A percentile compares a stretch with the other conserved stretches of the same genome.
Evolutionary conservation across 768 basidiomycete genomes (phyloP).

Genomic region (Lentinus brumalis): DNA sequence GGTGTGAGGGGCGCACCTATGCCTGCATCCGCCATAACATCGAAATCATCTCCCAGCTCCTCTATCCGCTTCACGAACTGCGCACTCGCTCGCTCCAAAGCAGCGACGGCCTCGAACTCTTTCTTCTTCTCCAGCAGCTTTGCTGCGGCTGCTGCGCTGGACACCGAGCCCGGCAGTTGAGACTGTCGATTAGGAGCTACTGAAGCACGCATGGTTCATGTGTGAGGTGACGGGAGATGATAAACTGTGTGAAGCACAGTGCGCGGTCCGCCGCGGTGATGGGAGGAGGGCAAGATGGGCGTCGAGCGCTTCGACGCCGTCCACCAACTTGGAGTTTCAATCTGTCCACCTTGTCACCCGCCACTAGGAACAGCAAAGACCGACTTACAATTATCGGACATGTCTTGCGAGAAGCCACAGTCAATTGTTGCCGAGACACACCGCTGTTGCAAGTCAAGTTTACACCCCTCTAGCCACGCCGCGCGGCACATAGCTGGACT

Average conservation of each 20-base stretch:
- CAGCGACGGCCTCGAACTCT: constrained; percentile 74
- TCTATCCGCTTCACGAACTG: constrained; percentile 70
- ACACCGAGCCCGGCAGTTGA: constrained; percentile 43
- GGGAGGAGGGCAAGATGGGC: too few relatives aligned
- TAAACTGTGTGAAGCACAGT: background rate
- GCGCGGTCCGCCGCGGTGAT: too few relatives aligned
- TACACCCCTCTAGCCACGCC: too few relatives aligned
- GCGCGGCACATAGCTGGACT: too few relatives aligned
- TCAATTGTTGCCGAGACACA: too few relatives aligned
- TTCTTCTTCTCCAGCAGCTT: constrained; percentile 80
- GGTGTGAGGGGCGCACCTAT: constrained; percentile 45
- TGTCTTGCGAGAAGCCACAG: too few relatives aligned
- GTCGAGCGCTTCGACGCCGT: too few relatives aligned
- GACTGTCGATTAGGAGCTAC: constrained; percentile 53
- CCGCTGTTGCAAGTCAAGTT: too few relatives aligned
- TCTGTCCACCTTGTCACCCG: too few relatives aligned
- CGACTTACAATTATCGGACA: too few relatives aligned
- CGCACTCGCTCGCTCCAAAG: constrained; percentile 64
- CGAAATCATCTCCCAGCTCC: constrained; percentile 68
- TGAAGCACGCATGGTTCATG: constrained; percentile 54
- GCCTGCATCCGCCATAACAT: constrained; percentile 78
- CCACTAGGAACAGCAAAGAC: too few relatives aligned
- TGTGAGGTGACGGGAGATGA: background rate
- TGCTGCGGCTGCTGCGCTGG: constrained; percentile 50
- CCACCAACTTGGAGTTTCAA: too few relatives aligned